Base-by-base conservation (phyloP, 2,329 filamentous ascomycete species). In the Rhynchosporium secalis region DNA sequence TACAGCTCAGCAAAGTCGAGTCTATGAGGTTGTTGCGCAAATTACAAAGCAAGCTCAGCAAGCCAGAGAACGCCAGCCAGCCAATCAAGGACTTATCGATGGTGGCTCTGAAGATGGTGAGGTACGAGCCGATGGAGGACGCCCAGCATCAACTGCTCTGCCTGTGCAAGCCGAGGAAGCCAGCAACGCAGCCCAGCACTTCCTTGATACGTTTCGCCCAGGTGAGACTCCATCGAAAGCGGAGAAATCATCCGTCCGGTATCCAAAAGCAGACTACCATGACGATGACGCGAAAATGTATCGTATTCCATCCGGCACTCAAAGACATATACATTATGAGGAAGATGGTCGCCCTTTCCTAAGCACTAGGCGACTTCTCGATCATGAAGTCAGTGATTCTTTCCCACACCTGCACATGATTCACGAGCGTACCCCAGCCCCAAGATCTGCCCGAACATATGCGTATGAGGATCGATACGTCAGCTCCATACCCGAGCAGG, bases 81-180 rank as follows among this genome's bases (percentile, higher is more conserved):
- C 56, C 12, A 68, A 66, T 48, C 62, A 66, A 31, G 69, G 69
- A 10, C 62, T 65, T 57, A 58, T 61, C 26, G 71, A 72, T 15
- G 70, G 58, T 72, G 71, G 72, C n/a, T 76, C 75, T 4, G 75
- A 77, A 65, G 75, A 77, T 68, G 74, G 74, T 7, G 75, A 77
- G 63, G 65, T 76, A 9, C 67, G 68, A 45, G 69, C 61, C 47
- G 65, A 71, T 31, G 51, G 67, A 48, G 56, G 46, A 20, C 47
- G 63, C 7, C 56, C 60, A 13, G 60, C 58, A 46, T 63, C 62
- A 6, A 36, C 45, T 41, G 59, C 55, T 47, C 49, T 58, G 29
- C 41, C 45, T 10, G 55, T 49, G 15, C 56, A 64, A 20, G 61
- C 67, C 5, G 64, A 67, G 15, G 74, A 76, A 60, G 70, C 72